Evolutionary conservation across 768 basidiomycete genomes (phyloP).

Genomic region (Amanita rimosa): DNA sequence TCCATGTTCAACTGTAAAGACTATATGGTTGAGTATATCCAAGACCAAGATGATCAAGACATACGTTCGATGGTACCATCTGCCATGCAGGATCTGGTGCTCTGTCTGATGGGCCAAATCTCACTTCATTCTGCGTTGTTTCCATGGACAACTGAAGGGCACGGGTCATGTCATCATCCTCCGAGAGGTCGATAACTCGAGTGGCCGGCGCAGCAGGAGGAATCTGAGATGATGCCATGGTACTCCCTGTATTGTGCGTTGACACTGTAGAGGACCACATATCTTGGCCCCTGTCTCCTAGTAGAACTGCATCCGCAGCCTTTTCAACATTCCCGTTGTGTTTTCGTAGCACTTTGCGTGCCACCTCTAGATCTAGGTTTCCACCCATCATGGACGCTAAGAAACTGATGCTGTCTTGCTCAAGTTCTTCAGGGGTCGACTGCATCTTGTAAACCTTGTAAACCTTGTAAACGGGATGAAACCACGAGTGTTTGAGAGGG

Average conservation of each 20-base stretch:
- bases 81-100: constrained; percentile 61
- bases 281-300: constrained; percentile 36
- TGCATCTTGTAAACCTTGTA: constrained; percentile 10
- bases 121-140: constrained; percentile 23
- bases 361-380: constrained; percentile 30
- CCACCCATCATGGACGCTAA: constrained; percentile 24
- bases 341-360: constrained; percentile 46
- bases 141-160: constrained; percentile 46
- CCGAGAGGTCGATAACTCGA: constrained; percentile 50
- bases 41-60: constrained; percentile 8
- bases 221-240: constrained; percentile 13
- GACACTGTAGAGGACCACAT: constrained; percentile 10
- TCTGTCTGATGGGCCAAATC: constrained; percentile 50
- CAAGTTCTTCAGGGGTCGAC: constrained; percentile 15
- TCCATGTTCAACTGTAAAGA: constrained; percentile 19
- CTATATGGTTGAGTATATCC: constrained; percentile 6
- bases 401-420: constrained; percentile 21
- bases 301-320: constrained; percentile 41
- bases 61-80: constrained; percentile 57
- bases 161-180: constrained; percentile 40
- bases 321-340: constrained; percentile 47
- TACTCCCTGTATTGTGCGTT: constrained; percentile 11
- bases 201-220: constrained; percentile 16
- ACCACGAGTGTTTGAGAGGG: background rate
- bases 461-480: background rate